Evolutionary conservation across 495 filamentous ascomycete species (phyloP).

Genomic region (Hypomontagnella submonticulosa): DNA sequence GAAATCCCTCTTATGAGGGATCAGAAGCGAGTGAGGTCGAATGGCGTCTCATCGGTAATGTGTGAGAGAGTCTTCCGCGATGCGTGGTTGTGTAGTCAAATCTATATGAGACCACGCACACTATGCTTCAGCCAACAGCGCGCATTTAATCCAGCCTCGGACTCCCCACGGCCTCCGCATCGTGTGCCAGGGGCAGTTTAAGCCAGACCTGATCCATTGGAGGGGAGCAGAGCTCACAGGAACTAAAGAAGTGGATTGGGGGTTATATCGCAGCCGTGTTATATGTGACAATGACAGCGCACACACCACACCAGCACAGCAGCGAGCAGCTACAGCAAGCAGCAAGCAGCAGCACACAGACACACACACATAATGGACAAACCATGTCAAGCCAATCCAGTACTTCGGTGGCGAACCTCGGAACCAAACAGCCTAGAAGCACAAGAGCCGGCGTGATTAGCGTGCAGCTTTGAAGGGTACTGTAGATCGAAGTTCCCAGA

Average conservation of each 20-base stretch:
- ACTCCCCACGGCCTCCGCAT: slow-evolving; percentile 40
- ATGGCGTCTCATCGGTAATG: slow-evolving; percentile 31
- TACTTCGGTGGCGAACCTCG: slow-evolving; percentile 42
- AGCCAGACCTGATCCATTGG: slow-evolving; percentile 34
- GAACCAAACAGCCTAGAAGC: slow-evolving; percentile 33
- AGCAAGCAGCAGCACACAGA: slow-evolving; percentile 28
- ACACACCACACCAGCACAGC: slow-evolving; percentile 43
- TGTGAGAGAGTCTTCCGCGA: slow-evolving; percentile 24
- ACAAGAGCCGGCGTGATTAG: slow-evolving; percentile 46
- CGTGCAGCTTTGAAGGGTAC: slow-evolving; percentile 42
- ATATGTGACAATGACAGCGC: slow-evolving; percentile 52
- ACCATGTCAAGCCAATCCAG: slow-evolving; percentile 34
- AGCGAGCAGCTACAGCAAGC: slow-evolving; percentile 7
- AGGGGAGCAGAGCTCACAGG: slow-evolving; percentile 35
- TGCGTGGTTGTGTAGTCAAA: slow-evolving; percentile 36
- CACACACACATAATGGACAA: slow-evolving; percentile 35
- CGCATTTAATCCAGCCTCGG: slow-evolving; percentile 30
- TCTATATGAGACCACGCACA: slow-evolving; percentile 41
- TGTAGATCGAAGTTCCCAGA: slow-evolving; percentile 46
- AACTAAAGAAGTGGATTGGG: slow-evolving; percentile 42
- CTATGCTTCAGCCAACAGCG: slow-evolving; percentile 27
- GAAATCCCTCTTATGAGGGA: slow-evolving; percentile 22
- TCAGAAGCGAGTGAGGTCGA: slow-evolving; percentile 19
- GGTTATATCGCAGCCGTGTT: slow-evolving; percentile 48
- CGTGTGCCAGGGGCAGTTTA: slow-evolving; percentile 39